Base-by-base conservation (phyloP, 1,284 basidiomycete species). In the Stygiomarasmius scandens region DNA sequence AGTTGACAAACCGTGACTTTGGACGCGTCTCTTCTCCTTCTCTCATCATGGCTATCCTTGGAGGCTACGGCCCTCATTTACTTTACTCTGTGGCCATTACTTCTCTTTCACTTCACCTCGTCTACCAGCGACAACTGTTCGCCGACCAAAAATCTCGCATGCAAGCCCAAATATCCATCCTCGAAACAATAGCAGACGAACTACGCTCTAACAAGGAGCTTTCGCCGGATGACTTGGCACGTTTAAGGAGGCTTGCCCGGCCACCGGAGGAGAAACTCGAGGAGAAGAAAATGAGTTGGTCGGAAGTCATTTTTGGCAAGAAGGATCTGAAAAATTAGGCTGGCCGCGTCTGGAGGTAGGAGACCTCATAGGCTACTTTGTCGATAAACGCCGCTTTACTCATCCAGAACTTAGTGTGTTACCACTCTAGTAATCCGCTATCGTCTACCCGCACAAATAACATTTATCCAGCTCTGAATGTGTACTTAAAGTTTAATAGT, bases 41-140 rank as follows among this genome's bases (percentile, higher is more conserved):
- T 41, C n/a, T 19, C 38, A 41, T 41, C 38, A 41, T 41, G 38
- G 38, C 25, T 32, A 54, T 61, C 29, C 63, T 67, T 49, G 64
- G 62, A 10, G 64, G 64, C 12, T 61, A 65, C 53, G 59, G 56
- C 45, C 81, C 81, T 23, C 83, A 85, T 56, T 69, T 85, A 34
- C 60, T 86, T 62, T 84, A 81, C 67, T 80, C 83, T 38, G 73
- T 85, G 48, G 83, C 84, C 23, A 73, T 87, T 58, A 84, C 80
- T 49, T 86, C 87, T 19, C 67, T 87, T 54, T 82, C 84, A 44
- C 81, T 87, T 56, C 86, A 89, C 69, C 73, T 86, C 34, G 75
- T 87, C 44, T 76, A 73, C 65, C 77, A 81, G 55, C 76, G 81
- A 58, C 79, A 76, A 48, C 65, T 66, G 1, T 75, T 76, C 48